Evolutionary conservation across 2,329 filamentous ascomycete species (phyloP).

Genomic region (Tolypocladium nubicola): DNA sequence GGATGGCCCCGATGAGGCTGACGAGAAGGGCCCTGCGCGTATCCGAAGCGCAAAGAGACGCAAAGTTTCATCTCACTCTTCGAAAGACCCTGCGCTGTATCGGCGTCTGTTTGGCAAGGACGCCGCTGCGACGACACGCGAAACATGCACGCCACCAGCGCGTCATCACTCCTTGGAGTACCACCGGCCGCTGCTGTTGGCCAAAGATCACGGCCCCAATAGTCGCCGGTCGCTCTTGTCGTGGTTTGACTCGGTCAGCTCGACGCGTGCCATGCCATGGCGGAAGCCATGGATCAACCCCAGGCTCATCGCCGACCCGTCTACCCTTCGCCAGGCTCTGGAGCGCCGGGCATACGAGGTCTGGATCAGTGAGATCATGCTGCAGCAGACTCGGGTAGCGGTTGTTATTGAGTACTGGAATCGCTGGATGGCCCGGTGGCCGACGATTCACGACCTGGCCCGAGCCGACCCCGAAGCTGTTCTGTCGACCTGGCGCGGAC

Average conservation of each 20-base stretch:
- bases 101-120: constrained; percentile 4
- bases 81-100: background rate
- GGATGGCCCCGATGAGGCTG: background rate
- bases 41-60: constrained; percentile 3
- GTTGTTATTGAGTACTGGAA: constrained; percentile 55
- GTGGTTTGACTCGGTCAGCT: constrained; percentile 41
- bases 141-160: constrained; percentile 6
- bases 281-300: constrained; percentile 47
- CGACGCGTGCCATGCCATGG: constrained; percentile 45
- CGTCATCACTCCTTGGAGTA: constrained; percentile 22
- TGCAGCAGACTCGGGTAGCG: constrained; percentile 54
- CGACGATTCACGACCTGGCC: constrained; percentile 45
- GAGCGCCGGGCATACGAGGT: constrained; percentile 52
- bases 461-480: constrained; percentile 44
- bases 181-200: constrained; percentile 38
- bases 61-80: background rate
- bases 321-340: constrained; percentile 29
- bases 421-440: constrained; percentile 50
- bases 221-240: constrained; percentile 29
- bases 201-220: constrained; percentile 18
- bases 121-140: background rate
- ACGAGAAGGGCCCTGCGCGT: background rate
- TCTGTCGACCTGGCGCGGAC: constrained; percentile 45
- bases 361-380: constrained; percentile 58
- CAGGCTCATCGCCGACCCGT: constrained; percentile 10